These are phyloP conservation scores for Picocystis sp. DNA, from an alignment of 163 green algal species.

Conservation along the genomic window DNA sequence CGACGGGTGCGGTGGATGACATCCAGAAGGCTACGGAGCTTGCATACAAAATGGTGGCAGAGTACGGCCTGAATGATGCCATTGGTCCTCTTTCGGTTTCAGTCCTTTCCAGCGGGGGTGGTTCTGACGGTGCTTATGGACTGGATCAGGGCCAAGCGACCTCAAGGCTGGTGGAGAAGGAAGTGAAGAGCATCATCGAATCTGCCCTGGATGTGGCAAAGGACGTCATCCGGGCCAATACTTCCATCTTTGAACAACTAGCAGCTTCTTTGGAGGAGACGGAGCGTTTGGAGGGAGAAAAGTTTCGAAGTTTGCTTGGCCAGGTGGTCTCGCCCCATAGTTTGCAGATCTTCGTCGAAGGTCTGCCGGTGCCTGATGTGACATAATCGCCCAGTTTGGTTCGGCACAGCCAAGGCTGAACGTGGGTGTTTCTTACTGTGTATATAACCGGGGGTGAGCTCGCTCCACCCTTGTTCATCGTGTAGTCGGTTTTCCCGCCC, in stretches of 20 bases:
- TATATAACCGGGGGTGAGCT: too few relatives aligned
- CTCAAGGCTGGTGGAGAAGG: constrained; percentile 16
- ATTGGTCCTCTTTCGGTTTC: neutral
- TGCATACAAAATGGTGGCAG: constrained; percentile 30
- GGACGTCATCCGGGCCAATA: constrained; percentile 35
- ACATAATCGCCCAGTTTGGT: too few relatives aligned
- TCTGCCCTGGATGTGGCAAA: constrained; percentile 38
- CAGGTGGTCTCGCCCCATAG: constrained; percentile 5
- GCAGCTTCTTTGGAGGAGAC: constrained; percentile 20
- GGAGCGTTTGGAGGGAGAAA: constrained; percentile 39
- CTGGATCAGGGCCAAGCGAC: too few relatives aligned
- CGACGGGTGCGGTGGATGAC: constrained; percentile 65
- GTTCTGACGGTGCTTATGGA: too few relatives aligned
- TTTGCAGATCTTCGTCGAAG: too few relatives aligned
- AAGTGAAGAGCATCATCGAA: constrained; percentile 40
- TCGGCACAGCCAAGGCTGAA: too few relatives aligned
- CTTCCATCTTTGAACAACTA: neutral
- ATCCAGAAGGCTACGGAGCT: constrained; percentile 68
- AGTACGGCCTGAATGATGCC: constrained; percentile 10
- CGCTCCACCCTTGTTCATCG: too few relatives aligned
- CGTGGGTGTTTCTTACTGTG: too few relatives aligned
- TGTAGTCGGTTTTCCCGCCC: too few relatives aligned
- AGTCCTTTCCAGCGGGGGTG: too few relatives aligned
- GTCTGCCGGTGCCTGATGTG: too few relatives aligned
- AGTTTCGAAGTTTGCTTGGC: constrained; percentile 20